Percentiles rank a stretch among this genome's conserved stretches.
phyloP scores from a whole-genome alignment of 2,329 filamentous ascomycete species.

The Trichoderma koningiopsis region DNA sequence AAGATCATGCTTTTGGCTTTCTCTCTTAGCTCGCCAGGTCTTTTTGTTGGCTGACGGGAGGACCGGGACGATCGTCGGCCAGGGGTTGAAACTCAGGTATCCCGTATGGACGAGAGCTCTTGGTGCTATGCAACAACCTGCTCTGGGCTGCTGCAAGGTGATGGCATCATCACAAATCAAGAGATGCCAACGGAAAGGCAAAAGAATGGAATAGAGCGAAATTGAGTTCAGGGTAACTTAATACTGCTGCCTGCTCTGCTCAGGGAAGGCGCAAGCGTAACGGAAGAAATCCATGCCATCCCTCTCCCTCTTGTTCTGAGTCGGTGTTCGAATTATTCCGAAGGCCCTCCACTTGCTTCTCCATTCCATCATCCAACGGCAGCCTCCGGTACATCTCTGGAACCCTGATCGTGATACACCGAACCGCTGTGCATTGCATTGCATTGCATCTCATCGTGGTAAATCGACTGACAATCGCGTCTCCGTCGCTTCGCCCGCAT shows the following conservation, averaged over 20 bases:
- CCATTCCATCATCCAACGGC: neutral
- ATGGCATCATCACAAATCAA: neutral
- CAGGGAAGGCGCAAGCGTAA: neutral
- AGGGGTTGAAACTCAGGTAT: constrained; percentile 1
- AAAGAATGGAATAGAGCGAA: neutral
- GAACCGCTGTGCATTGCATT: constrained; percentile 1
- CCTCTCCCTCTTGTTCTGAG: neutral
- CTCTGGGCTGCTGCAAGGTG: neutral
- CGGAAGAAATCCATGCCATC: neutral
- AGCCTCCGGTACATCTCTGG: neutral
- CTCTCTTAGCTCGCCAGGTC: neutral
- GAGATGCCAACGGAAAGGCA: neutral
- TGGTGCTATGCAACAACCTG: neutral
- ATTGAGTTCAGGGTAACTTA: neutral
- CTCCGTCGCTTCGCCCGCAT: neutral
- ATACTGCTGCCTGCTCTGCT: neutral
- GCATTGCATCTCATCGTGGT: constrained; percentile 3
- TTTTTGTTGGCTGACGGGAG: constrained; percentile 18
- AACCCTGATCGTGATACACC: neutral
- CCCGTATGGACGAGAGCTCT: neutral
- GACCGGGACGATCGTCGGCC: constrained; percentile 12
- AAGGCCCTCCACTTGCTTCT: neutral
- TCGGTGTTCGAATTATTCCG: constrained; percentile 18
- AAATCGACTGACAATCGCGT: neutral
- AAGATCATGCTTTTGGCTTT: constrained; percentile 13